Percentiles rank a stretch among this genome's conserved stretches.
These are phyloP conservation scores for Pisolithus microcarpus DNA, from an alignment of 768 basidiomycete species.

Conservation along the genomic window DNA sequence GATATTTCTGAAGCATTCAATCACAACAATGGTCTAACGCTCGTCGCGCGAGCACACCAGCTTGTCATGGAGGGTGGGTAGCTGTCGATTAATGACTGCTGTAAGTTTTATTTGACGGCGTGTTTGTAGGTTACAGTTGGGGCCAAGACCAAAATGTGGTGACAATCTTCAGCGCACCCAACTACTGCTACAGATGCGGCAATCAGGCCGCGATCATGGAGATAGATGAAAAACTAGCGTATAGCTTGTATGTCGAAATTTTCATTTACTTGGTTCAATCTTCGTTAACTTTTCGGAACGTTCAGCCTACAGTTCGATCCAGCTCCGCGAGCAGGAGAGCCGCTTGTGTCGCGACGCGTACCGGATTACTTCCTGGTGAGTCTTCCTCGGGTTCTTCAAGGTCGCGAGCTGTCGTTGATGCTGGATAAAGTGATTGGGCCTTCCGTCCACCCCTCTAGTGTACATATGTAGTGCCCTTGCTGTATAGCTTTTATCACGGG, in stretches of 20 bases:
- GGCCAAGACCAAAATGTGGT: conserved; percentile 99
- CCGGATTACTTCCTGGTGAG: conserved; percentile 90
- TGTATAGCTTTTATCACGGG: conserved; percentile 31
- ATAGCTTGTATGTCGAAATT: conserved; percentile 67
- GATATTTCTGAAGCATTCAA: conserved; percentile 99
- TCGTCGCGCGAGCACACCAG: conserved; percentile 92
- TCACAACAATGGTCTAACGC: conserved; percentile 96
- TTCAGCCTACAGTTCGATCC: conserved; percentile 98
- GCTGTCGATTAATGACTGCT: background rate
- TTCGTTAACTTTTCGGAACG: conserved; percentile 1
- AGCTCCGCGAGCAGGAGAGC: conserved; percentile 96
- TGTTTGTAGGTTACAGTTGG: conserved; percentile 77
- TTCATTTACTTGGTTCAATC: conserved; percentile 9
- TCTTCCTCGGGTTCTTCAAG: conserved; percentile 4
- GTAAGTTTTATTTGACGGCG: conserved; percentile 5
- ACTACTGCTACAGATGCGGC: conserved; percentile 99
- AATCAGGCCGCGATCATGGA: conserved; percentile 99
- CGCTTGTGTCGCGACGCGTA: conserved; percentile 91
- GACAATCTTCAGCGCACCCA: conserved; percentile 98
- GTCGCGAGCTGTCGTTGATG: background rate
- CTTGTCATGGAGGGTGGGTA: conserved; percentile 91
- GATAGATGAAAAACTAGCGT: conserved; percentile 96
- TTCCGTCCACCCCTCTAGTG: conserved; percentile 9
- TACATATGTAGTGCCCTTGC: conserved; percentile 16
- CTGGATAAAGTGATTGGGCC: conserved; percentile 14